Percentiles rank a stretch among this genome's conserved stretches.
Evolutionary conservation across 208 protist genomes (phyloP).

Genomic region (Acanthamoeba sp.): DNA sequence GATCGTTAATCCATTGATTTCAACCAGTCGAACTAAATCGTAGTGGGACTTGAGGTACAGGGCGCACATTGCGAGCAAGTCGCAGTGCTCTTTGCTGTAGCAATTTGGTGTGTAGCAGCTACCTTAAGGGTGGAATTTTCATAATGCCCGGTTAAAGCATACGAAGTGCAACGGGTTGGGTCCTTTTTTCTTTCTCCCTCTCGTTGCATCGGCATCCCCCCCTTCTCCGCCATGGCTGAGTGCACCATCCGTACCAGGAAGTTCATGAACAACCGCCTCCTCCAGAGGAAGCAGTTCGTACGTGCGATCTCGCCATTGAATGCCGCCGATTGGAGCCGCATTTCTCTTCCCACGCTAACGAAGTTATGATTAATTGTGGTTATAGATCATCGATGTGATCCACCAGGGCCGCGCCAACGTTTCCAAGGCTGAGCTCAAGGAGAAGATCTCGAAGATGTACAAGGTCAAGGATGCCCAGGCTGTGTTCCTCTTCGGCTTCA

Average conservation of each 20-base stretch:
- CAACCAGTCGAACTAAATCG: neutral
- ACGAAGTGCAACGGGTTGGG: neutral
- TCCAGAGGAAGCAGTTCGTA: conserved; percentile 99
- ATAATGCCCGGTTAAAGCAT: conserved; percentile 7
- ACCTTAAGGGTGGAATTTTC: neutral
- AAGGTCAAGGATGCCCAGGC: conserved; percentile 96
- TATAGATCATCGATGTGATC: conserved; percentile 93
- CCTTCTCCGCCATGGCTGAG: conserved; percentile 36
- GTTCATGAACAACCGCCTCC: conserved; percentile 99
- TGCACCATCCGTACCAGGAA: conserved; percentile 75
- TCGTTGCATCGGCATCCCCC: conserved; percentile 57
- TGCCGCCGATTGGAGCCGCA: neutral
- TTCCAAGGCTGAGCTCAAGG: conserved; percentile 95
- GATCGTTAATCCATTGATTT: conserved; percentile 26
- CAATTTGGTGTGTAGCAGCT: neutral
- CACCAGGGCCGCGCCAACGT: conserved; percentile 93
- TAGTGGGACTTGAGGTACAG: neutral
- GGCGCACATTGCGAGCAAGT: too few species aligned
- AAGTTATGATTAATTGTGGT: neutral
- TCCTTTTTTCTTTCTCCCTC: conserved; percentile 63
- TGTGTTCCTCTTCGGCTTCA: conserved; percentile 98
- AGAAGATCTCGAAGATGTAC: conserved; percentile 98
- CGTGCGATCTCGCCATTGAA: conserved; percentile 85
- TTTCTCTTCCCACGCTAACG: neutral
- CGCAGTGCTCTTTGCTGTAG: too few species aligned